A percentile compares a stretch with the other conserved stretches of the same genome.
phyloP scores from a whole-genome alignment of 192 early-diverging fungal species.

The Jimgerdemannia flammicorona region DNA sequence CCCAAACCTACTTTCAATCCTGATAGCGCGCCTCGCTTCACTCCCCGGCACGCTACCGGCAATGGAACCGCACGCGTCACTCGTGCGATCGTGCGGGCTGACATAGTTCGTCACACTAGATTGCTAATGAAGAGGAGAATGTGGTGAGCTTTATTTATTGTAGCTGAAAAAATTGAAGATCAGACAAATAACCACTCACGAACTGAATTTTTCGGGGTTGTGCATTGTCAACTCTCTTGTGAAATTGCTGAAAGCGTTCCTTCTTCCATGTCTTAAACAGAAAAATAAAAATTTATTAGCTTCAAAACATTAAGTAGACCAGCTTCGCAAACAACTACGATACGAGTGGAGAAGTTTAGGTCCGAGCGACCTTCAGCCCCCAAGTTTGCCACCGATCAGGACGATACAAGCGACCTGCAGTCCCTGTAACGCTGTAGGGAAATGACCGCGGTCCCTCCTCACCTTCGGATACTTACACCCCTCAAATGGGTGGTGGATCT shows the following conservation, averaged over 20 bases:
- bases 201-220: neutral
- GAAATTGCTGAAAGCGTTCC: conserved; percentile 6
- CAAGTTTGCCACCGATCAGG: conserved; percentile 17
- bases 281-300: conserved; percentile 10
- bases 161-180: too few relatives aligned
- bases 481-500: neutral
- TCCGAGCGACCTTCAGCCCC: conserved; percentile 14
- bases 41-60: conserved; percentile 6
- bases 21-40: conserved; percentile 1
- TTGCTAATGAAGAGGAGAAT: too few relatives aligned
- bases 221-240: neutral
- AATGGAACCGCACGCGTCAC: conserved; percentile 3
- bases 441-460: conserved; percentile 17
- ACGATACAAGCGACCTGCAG: neutral
- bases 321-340: neutral
- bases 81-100: conserved; percentile 1
- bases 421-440: conserved; percentile 9
- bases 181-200: too few relatives aligned
- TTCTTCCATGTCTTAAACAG: conserved; percentile 17
- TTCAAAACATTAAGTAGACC: conserved; percentile 2
- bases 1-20: conserved; percentile 6
- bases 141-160: too few relatives aligned
- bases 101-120: too few relatives aligned
- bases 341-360: conserved; percentile 14
- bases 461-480: conserved; percentile 14